Base-by-base conservation (phyloP, 2,329 filamentous ascomycete species). In the Phialophora tarda region DNA sequence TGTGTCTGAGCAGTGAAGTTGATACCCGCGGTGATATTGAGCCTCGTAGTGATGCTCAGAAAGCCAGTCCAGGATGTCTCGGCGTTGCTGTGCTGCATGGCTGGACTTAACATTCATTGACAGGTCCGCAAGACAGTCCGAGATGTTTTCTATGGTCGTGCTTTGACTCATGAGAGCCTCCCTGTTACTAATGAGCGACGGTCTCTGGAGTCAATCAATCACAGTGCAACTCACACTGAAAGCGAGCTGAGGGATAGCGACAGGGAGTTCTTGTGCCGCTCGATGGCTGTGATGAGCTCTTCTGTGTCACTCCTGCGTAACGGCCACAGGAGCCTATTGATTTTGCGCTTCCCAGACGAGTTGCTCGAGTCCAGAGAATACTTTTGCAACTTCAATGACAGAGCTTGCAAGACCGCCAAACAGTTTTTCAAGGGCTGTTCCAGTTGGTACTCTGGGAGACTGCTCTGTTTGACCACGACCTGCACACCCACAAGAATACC, bases 401-500 rank as follows among this genome's bases (percentile, higher is more conserved):
- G 34, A 5, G 5, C 38, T 32, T 65, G 32, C 23, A 66, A 12
- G 7, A 59, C 51, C 32, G 47, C 10, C 48, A 57, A 53, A 48
- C 56, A 69, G 38, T 66, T 51, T 26, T 41, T 34, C 11, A 66
- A 38, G 4, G 55, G 10, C 6, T 24, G 17, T n/a, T 65, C 58
- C 14, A 68, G 28, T 6, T 67, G 51, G 21, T 51, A 56, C 8
- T 17, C 47, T 21, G 59, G 55, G 7, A 61, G 48, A 24, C 58
- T 34, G 32, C 47, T 51, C 23, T 65, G 59, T 24, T 63, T 57
- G 26, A 61, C 58, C 30, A 68, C n/a, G 2, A 54, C 59, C 34
- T 68, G 68, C 1, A 69, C 50, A 44, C 65, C 68, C 17, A 69
- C 56, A 17, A 69, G 41, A 24, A 69, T 55, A 7, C 68, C 68